phyloP scores from a whole-genome alignment of 192 early-diverging fungal genomes.

The Backusella tuberculispora region DNA sequence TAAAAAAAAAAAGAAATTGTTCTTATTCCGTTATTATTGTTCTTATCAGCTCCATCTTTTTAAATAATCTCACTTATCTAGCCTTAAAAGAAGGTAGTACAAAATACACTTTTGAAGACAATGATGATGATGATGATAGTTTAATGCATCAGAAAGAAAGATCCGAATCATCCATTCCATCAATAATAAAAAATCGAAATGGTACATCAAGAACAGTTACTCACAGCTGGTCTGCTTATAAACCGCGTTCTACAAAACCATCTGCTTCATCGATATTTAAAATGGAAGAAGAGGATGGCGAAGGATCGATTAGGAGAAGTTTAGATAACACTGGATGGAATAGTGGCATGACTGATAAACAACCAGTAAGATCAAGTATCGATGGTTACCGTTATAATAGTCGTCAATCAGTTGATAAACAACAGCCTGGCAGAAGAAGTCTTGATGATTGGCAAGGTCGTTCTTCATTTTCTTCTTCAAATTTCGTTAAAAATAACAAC shows the following conservation, averaged over 20 bases:
- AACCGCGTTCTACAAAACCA: not conserved
- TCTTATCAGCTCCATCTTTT: not conserved
- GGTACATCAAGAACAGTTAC: not conserved
- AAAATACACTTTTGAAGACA: not conserved
- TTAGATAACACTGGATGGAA: not conserved
- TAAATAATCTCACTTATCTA: not conserved
- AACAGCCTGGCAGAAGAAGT: not conserved
- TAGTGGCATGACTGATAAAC: not conserved
- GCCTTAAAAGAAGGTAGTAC: not conserved
- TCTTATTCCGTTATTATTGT: no score
- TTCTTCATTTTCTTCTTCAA: not conserved
- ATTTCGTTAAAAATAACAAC: not conserved
- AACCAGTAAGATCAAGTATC: not conserved
- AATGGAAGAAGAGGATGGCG: not conserved
- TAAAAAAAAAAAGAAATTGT: no score
- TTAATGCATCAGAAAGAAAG: not conserved
- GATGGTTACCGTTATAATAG: not conserved
- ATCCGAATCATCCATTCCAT: not conserved
- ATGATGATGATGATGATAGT: not conserved
- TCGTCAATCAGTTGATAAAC: not conserved
- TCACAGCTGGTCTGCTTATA: not conserved
- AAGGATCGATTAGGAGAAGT: not conserved
- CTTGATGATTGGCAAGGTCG: not conserved
- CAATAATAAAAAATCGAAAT: not conserved
- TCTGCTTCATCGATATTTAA: not conserved